These are phyloP conservation scores for Polyporus arcularius DNA, from an alignment of 768 basidiomycete species.

Conservation along the genomic window DNA sequence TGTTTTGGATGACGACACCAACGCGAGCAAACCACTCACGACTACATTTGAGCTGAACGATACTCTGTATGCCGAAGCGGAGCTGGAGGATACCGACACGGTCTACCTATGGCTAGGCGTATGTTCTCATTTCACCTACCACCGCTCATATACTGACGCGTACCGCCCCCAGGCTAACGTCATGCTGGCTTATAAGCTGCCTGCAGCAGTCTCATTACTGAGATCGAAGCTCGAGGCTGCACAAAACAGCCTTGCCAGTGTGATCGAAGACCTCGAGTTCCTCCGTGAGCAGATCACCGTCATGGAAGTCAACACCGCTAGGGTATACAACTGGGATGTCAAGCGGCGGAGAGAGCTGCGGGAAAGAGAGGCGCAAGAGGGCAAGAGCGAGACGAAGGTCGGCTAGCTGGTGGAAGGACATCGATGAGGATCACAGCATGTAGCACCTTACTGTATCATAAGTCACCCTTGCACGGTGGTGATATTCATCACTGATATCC, in stretches of 20 bases:
- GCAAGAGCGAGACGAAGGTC: slow-evolving; percentile 1
- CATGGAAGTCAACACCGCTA: slow-evolving; percentile 94
- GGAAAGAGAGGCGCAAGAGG: slow-evolving; percentile 36
- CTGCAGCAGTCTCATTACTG: slow-evolving; percentile 74
- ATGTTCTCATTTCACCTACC: slow-evolving; percentile 31
- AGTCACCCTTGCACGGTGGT: too few species aligned
- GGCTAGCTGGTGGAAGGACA: background rate
- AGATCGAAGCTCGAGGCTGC: slow-evolving; percentile 74
- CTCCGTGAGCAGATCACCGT: slow-evolving; percentile 93
- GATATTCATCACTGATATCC: background rate
- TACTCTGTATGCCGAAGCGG: slow-evolving; percentile 91
- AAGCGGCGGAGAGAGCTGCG: slow-evolving; percentile 70
- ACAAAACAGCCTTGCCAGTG: slow-evolving; percentile 61
- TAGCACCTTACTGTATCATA: background rate
- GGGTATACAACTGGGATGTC: slow-evolving; percentile 97
- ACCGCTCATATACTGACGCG: background rate
- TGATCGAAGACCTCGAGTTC: slow-evolving; percentile 89
- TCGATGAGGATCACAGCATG: background rate
- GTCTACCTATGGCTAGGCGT: slow-evolving; percentile 98
- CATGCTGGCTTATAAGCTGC: slow-evolving; percentile 92
- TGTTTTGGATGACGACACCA: slow-evolving; percentile 42
- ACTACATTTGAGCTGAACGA: slow-evolving; percentile 97
- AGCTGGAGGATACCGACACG: slow-evolving; percentile 81
- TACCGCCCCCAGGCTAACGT: slow-evolving; percentile 77
- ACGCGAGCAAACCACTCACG: slow-evolving; percentile 60